Evolutionary conservation across 2,329 filamentous ascomycete genomes (phyloP).

Genomic region (Chrysoporthe puriensis): DNA sequence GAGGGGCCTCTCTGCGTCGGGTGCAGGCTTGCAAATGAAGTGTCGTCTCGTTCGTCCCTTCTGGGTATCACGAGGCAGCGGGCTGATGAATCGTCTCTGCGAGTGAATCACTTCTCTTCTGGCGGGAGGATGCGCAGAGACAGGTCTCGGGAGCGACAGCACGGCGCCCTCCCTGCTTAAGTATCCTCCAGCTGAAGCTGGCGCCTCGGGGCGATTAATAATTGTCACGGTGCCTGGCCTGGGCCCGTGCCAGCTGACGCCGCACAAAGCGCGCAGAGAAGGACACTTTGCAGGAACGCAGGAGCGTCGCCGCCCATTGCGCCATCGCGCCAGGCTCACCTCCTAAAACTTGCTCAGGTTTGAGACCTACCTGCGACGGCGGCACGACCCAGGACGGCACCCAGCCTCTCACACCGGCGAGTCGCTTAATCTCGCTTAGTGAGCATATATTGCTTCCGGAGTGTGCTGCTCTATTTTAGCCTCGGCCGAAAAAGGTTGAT

Average conservation of each 20-base stretch:
- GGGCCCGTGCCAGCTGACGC: background rate
- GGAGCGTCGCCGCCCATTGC: constrained; percentile 4
- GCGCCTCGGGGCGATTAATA: background rate
- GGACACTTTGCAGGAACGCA: constrained; percentile 5
- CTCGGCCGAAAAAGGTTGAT: background rate
- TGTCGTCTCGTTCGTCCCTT: no score
- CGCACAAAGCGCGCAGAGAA: constrained; percentile 8
- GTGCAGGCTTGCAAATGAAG: constrained; percentile 12
- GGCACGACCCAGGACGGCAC: background rate
- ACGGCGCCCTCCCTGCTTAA: no score
- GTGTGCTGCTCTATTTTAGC: background rate
- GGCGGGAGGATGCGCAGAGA: no score
- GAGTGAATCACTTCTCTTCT: no score
- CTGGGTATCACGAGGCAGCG: no score
- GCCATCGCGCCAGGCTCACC: constrained; percentile 7
- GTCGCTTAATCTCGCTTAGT: constrained; percentile 23
- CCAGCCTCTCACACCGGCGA: background rate
- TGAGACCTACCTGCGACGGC: constrained; percentile 9
- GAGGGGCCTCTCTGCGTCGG: background rate
- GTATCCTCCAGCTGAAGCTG: background rate
- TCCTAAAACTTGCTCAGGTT: constrained; percentile 26
- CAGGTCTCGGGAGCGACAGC: no score
- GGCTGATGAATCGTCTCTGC: no score
- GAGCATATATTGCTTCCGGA: constrained; percentile 19
- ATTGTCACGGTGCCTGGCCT: background rate